Evolutionary conservation across 139 green algal species (phyloP).

Genomic region (Chlamydomonas incerta): DNA sequence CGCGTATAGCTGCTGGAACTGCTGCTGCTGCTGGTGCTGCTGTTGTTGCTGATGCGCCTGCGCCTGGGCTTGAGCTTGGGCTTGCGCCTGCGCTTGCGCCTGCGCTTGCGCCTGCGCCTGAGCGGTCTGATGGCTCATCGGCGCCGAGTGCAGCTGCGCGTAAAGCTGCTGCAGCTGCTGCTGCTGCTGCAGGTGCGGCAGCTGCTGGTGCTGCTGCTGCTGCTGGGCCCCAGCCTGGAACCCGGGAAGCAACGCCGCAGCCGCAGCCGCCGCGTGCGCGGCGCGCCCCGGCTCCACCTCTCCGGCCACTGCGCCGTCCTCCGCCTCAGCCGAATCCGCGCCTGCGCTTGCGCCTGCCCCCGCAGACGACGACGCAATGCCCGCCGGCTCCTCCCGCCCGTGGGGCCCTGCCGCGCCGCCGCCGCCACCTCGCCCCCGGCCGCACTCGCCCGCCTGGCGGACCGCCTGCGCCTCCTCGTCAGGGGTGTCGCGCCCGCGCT

Average conservation of each 20-base stretch:
- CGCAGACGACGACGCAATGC: too few species aligned
- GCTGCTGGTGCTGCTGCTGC: not conserved
- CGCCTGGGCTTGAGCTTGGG: not conserved
- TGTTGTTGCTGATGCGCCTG: not conserved
- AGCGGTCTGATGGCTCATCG: not conserved
- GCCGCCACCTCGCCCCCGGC: too few species aligned
- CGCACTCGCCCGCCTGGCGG: too few species aligned
- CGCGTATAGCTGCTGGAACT: slow-evolving; percentile 3
- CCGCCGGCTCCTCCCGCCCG: too few species aligned
- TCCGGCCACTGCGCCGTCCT: too few species aligned
- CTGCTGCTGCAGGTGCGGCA: not conserved
- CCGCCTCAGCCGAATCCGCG: too few species aligned
- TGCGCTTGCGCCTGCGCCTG: not conserved
- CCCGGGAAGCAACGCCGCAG: not conserved
- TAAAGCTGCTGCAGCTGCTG: slow-evolving; percentile 9
- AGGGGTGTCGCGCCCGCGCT: not conserved
- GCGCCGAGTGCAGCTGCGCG: not conserved
- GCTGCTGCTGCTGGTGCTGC: not conserved
- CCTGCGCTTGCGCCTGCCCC: too few species aligned
- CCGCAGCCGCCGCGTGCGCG: too few species aligned
- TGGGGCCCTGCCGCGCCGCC: too few species aligned
- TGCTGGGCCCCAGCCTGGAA: not conserved
- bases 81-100: not conserved
- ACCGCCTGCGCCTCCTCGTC: too few species aligned
- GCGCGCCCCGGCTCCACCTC: too few species aligned